These are phyloP conservation scores for Paraphaeosphaeria sporulosa DNA, from an alignment of 2,329 filamentous ascomycete species.

Conservation along the genomic window DNA sequence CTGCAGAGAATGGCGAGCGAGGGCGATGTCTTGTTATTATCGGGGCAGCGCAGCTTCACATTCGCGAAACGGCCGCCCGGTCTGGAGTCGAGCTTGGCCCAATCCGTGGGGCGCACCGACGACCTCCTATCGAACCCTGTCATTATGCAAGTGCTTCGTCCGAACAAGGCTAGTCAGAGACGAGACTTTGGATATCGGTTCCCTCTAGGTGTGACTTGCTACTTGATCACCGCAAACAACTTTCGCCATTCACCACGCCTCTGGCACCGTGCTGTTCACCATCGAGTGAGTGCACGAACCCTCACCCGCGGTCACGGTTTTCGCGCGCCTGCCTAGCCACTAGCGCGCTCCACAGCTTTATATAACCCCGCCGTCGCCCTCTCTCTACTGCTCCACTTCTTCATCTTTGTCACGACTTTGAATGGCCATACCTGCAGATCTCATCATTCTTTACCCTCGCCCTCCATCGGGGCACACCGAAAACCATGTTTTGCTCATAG, in stretches of 20 bases:
- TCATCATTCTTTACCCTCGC: no score
- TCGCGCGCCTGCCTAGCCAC: no score
- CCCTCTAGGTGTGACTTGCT: no score
- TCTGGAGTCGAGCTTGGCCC: constrained; percentile 37
- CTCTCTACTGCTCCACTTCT: not conserved
- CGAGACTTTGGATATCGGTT: not conserved
- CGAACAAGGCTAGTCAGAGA: constrained; percentile 8
- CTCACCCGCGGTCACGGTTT: no score
- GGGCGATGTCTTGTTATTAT: constrained; percentile 20
- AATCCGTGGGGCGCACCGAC: constrained; percentile 22
- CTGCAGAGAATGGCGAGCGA: constrained; percentile 31
- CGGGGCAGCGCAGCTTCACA: constrained; percentile 27
- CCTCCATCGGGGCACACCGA: no score
- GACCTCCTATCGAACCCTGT: constrained; percentile 16
- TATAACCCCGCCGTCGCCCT: not conserved
- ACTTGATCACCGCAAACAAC: no score
- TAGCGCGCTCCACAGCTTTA: no score
- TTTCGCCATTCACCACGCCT: no score
- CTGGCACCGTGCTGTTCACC: not conserved
- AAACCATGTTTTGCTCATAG: no score
- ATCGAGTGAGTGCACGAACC: not conserved
- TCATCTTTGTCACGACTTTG: no score
- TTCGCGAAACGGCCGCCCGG: constrained; percentile 16
- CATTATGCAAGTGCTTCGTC: constrained; percentile 9
- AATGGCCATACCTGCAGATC: no score